Evolutionary conservation across 257 asterid species (phyloP).

Genomic region (Prunella vulgaris): DNA sequence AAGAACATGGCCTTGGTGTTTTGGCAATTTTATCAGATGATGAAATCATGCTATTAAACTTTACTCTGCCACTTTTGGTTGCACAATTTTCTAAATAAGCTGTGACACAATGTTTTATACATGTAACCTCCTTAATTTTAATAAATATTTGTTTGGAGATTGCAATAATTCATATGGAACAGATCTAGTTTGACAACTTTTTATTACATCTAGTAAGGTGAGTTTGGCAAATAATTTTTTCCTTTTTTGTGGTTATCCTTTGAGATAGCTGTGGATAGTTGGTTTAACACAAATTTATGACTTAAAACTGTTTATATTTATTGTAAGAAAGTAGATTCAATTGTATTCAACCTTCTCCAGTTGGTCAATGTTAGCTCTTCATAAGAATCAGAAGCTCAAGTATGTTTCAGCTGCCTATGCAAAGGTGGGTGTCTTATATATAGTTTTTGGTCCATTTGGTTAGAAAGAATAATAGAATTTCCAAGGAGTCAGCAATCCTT

Average conservation of each 20-base stretch:
- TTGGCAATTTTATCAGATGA: not conserved
- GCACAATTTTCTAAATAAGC: not conserved
- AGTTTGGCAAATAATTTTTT: not conserved
- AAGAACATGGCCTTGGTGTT: too few species aligned
- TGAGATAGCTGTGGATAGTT: not conserved
- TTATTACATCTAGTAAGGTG: not conserved
- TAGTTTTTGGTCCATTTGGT: too few species aligned
- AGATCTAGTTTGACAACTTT: not conserved
- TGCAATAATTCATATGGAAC: not conserved
- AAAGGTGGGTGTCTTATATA: not conserved
- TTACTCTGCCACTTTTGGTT: not conserved
- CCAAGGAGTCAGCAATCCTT: too few species aligned
- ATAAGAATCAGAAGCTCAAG: not conserved
- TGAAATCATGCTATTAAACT: not conserved
- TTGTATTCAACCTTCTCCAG: not conserved
- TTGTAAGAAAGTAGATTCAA: not conserved
- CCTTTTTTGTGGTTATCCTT: not conserved
- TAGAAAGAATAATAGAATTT: too few species aligned
- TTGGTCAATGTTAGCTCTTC: not conserved
- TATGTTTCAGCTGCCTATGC: constrained; percentile 11
- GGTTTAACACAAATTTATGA: not conserved
- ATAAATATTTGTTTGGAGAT: not conserved
- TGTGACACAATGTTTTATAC: not conserved
- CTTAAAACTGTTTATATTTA: not conserved
- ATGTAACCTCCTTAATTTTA: not conserved